phyloP scores from a whole-genome alignment of 352 stramenopile species.

The Elongisporangium undulatum region DNA sequence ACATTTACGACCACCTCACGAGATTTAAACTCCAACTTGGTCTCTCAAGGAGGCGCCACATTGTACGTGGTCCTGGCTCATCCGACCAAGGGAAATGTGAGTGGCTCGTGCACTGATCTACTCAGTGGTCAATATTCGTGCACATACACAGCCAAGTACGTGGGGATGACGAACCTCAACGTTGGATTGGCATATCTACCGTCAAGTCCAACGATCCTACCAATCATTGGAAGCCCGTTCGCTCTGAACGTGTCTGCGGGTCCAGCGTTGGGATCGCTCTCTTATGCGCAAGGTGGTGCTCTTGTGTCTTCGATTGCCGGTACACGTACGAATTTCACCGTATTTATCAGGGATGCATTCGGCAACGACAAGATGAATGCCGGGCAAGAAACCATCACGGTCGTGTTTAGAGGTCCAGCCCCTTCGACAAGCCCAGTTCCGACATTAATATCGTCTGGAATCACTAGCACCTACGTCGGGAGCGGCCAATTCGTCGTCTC shows the following conservation, averaged over 20 bases:
- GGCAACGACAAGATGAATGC: conserved; percentile 62
- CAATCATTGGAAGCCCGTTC: conserved; percentile 50
- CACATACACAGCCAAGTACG: conserved; percentile 47
- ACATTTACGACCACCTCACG: conserved; percentile 54
- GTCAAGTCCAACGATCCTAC: not conserved
- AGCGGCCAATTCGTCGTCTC: conserved; percentile 32
- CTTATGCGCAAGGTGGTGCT: conserved; percentile 30
- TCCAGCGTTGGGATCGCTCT: conserved; percentile 37
- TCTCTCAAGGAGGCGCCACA: conserved; percentile 30
- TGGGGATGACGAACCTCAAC: conserved; percentile 29
- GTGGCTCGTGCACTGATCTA: conserved; percentile 39
- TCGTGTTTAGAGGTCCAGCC: conserved; percentile 30
- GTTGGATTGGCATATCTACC: conserved; percentile 15
- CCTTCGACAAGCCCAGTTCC: conserved; percentile 13
- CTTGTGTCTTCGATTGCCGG: conserved; percentile 57
- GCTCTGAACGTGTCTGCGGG: conserved; percentile 39
- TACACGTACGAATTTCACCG: conserved; percentile 33
- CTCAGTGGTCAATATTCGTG: conserved; percentile 58
- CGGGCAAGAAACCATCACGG: conserved; percentile 31
- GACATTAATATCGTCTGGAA: conserved; percentile 9
- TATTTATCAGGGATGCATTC: conserved; percentile 52
- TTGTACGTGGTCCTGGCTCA: conserved; percentile 38
- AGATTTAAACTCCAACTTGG: conserved; percentile 51
- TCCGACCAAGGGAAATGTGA: conserved; percentile 25
- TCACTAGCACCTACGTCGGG: conserved; percentile 26